Evolutionary conservation across 2,329 filamentous ascomycete genomes (phyloP).

Genomic region (Colletotrichum gigasporum): DNA sequence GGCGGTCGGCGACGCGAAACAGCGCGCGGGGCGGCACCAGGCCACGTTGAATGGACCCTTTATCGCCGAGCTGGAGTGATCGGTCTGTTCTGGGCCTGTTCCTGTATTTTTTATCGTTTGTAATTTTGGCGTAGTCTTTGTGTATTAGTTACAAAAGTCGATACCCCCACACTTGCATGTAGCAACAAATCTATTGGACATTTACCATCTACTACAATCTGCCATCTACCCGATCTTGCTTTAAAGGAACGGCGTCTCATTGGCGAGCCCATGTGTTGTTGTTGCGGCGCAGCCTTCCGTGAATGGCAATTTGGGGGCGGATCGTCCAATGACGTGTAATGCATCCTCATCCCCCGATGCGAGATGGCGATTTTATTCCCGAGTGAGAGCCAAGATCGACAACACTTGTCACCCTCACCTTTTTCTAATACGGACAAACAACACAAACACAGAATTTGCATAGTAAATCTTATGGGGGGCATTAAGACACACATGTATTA

Average conservation of each 20-base stretch:
- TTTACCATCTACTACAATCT: no score
- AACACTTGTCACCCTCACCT: not conserved
- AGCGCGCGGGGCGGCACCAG: not conserved
- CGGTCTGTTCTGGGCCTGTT: not conserved
- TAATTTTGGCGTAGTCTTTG: not conserved
- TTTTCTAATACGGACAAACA: no score
- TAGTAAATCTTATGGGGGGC: no score
- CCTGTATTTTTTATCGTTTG: not conserved
- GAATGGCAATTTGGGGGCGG: not conserved
- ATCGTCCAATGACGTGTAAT: constrained; percentile 15
- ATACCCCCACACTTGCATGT: not conserved
- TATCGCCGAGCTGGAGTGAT: constrained; percentile 24
- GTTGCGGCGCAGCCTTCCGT: constrained; percentile 11
- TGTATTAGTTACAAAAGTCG: not conserved
- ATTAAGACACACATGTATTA: no score
- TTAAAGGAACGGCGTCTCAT: no score
- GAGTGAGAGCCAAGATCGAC: no score
- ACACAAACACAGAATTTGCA: no score
- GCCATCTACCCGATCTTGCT: no score
- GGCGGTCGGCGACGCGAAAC: not conserved
- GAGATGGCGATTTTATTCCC: no score
- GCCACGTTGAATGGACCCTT: no score
- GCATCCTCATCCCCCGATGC: not conserved
- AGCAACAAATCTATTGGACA: not conserved
- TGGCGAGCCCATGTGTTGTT: not conserved